Conservation (phyloP, 116 monocot species). For the Iris pallida region DNA sequence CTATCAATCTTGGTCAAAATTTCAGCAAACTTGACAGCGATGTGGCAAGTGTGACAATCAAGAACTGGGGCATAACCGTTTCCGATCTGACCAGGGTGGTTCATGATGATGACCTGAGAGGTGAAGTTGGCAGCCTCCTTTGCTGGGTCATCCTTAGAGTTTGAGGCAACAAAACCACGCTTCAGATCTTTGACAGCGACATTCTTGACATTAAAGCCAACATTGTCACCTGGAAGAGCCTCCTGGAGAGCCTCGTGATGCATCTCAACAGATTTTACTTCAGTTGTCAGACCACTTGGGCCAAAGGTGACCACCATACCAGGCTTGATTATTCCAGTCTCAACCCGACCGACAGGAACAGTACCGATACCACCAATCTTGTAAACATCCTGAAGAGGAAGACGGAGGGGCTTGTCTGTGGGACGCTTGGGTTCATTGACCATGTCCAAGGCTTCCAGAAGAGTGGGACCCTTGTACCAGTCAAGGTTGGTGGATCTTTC, state of each 20-base stretch:
- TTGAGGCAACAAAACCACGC: constrained; percentile 20
- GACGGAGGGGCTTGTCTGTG: constrained; percentile 24
- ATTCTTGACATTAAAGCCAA: constrained; percentile 29
- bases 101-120: constrained; percentile 31
- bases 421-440: constrained; percentile 24
- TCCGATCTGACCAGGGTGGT: constrained; percentile 27
- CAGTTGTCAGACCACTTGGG: constrained; percentile 17
- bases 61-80: constrained; percentile 23
- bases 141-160: constrained; percentile 26
- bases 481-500: constrained; percentile 28
- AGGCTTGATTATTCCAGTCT: constrained; percentile 21
- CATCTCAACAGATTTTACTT: constrained; percentile 28
- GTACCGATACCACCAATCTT: constrained; percentile 30
- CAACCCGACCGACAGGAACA: constrained; percentile 21
- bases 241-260: constrained; percentile 26
- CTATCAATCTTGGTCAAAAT: constrained; percentile 23
- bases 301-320: constrained; percentile 26
- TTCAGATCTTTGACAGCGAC: constrained; percentile 23
- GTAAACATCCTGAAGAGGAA: constrained; percentile 33
- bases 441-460: constrained; percentile 18
- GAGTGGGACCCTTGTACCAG: constrained; percentile 27
- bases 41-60: constrained; percentile 27
- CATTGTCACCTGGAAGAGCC: constrained; percentile 26
- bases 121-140: constrained; percentile 25
- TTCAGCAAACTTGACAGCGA: constrained; percentile 20